Conservation (phyloP, 2,329 filamentous ascomycete species). For the Aureobasidium sp. region DNA sequence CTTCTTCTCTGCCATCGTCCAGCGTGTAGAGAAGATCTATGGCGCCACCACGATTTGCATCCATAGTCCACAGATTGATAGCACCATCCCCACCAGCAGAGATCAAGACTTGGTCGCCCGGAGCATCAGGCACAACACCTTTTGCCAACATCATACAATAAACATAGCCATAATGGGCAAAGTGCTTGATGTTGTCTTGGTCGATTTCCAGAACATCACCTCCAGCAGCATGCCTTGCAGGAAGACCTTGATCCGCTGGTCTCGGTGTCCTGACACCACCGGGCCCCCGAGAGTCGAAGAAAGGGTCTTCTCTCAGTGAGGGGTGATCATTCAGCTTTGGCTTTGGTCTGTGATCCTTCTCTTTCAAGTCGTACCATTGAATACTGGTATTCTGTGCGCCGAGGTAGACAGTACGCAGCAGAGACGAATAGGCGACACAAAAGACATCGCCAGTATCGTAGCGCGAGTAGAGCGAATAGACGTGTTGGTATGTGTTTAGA, state of each 20-base stretch:
- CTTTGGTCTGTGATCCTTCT: conserved; percentile 52
- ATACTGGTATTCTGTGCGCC: conserved; percentile 93
- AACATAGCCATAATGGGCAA: conserved; percentile 91
- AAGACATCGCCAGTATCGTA: conserved; percentile 96
- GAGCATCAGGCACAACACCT: conserved; percentile 61
- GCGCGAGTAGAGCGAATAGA: conserved; percentile 86
- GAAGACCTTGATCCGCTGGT: conserved; percentile 50
- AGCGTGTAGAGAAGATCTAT: conserved; percentile 64
- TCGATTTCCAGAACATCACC: conserved; percentile 73
- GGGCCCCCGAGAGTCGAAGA: conserved; percentile 86
- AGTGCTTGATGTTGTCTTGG: conserved; percentile 71
- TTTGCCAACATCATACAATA: conserved; percentile 89
- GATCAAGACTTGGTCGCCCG: conserved; percentile 71
- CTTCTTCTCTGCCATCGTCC: conserved; percentile 51
- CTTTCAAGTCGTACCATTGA: conserved; percentile 77
- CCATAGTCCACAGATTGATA: conserved; percentile 85
- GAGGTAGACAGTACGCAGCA: conserved; percentile 76
- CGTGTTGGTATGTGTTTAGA: conserved; percentile 63
- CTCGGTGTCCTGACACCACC: conserved; percentile 73
- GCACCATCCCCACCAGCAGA: conserved; percentile 90
- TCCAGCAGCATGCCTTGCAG: conserved; percentile 44
- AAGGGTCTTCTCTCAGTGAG: conserved; percentile 70
- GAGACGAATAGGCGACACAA: conserved; percentile 79
- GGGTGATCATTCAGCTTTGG: conserved; percentile 64
- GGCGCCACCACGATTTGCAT: conserved; percentile 50